These are phyloP conservation scores for Geotrichum restrictum DNA, from an alignment of 1,139 yeast species.

Conservation along the genomic window DNA sequence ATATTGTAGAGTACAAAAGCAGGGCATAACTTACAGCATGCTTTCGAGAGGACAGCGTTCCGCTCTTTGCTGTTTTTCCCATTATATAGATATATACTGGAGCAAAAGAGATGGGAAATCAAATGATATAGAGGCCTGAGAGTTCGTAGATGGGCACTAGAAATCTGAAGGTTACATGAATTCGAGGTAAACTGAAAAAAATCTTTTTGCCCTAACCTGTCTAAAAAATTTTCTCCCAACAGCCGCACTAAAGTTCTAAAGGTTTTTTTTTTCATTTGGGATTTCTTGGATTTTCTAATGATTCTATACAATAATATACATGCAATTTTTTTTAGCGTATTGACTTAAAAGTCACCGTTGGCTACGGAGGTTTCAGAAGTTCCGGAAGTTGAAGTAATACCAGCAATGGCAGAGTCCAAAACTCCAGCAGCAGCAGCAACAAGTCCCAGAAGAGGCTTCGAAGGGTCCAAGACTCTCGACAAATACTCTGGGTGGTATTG, in stretches of 20 bases:
- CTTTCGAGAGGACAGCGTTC: constrained; percentile 22
- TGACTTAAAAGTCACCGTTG: constrained; percentile 13
- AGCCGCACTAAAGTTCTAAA: constrained; percentile 6
- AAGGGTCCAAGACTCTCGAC: constrained; percentile 93
- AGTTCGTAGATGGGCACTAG: neutral
- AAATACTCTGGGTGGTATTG: constrained; percentile 98
- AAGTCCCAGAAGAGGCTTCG: constrained; percentile 92
- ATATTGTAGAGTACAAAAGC: neutral
- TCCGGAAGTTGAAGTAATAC: constrained; percentile 6
- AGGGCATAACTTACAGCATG: constrained; percentile 20
- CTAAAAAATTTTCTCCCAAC: constrained; percentile 10
- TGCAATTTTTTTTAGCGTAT: neutral
- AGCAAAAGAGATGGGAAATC: neutral
- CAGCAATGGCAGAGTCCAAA: constrained; percentile 51
- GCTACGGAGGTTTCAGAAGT: neutral
- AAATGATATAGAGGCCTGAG: neutral
- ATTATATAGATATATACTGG: neutral
- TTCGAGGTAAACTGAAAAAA: constrained; percentile 1
- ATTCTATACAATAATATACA: constrained; percentile 6
- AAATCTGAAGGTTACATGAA: neutral
- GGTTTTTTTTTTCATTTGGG: neutral
- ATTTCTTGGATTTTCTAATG: neutral
- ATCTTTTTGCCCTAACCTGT: constrained; percentile 14
- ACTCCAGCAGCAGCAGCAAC: constrained; percentile 89
- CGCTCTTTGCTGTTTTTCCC: constrained; percentile 20